Conservation (phyloP, 1,139 yeast genomes). For the Casaregolazyma suthepensis region DNA sequence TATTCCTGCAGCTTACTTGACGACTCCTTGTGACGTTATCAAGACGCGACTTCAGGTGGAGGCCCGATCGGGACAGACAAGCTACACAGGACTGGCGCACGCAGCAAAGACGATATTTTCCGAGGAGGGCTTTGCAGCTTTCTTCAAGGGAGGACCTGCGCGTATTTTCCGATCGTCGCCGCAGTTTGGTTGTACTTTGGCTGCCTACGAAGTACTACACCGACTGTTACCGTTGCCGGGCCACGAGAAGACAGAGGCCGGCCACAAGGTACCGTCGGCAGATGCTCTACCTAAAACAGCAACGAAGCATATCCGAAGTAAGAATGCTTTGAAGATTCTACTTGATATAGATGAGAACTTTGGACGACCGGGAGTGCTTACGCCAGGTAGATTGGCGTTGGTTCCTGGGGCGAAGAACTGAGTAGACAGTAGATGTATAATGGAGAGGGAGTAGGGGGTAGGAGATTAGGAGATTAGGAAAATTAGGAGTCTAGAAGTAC, state of each 20-base stretch:
- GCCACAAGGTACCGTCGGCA: slow-evolving; percentile 37
- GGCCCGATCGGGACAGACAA: slow-evolving; percentile 67
- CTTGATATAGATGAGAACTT: slow-evolving; percentile 43
- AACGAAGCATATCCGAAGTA: slow-evolving; percentile 36
- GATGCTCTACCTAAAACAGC: slow-evolving; percentile 28
- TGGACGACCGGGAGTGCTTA: slow-evolving; percentile 35
- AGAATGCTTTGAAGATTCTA: slow-evolving; percentile 40
- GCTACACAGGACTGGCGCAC: slow-evolving; percentile 69
- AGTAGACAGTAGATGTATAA: neutral
- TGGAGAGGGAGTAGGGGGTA: neutral
- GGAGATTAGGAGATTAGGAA: neutral
- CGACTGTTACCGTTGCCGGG: slow-evolving; percentile 49
- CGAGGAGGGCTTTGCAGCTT: slow-evolving; percentile 77
- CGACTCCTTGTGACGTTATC: slow-evolving; percentile 95
- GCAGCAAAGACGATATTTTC: slow-evolving; percentile 66
- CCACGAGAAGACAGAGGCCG: slow-evolving; percentile 36
- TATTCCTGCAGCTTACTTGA: slow-evolving; percentile 93
- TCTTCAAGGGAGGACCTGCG: slow-evolving; percentile 96
- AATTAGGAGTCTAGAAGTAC: no score
- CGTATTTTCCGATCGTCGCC: slow-evolving; percentile 94
- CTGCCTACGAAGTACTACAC: slow-evolving; percentile 86
- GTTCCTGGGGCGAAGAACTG: slow-evolving; percentile 21
- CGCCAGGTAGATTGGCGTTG: slow-evolving; percentile 26
- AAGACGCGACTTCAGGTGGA: slow-evolving; percentile 93
- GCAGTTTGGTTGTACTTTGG: slow-evolving; percentile 95